Evolutionary conservation across 495 filamentous ascomycete genomes (phyloP), one percentile per base, ranked within the genome.

Genomic region (Entonaema liquescens): DNA sequence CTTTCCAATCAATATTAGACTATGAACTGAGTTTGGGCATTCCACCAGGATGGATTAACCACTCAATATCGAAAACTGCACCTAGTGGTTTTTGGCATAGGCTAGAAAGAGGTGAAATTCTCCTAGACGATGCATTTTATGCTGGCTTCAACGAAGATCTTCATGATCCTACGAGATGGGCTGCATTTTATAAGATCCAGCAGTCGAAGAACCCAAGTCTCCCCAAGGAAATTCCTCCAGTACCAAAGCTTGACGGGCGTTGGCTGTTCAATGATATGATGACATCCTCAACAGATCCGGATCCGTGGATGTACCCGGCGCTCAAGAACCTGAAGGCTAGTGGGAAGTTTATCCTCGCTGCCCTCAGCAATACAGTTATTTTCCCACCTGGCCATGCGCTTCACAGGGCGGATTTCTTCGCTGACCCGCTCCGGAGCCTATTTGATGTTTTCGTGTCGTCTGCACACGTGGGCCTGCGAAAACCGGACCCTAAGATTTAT

Each of bases 221-320:
- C 8, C 80, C 76, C 1, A 65, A 62, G n/a, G 57, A 79, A 15
- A 59, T 86, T 4, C 91, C 91, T 7, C 88, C 90, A 4, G 67
- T 92, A 8, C 95, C 94, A 0, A 74, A 83, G 2, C 83, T 99
- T 35, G 91, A 98, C 75, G 93, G 88, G 5, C 89, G 94, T 74
- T 86, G 78, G 76, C 83, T 99, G 9, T 97, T 98, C 85, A 92
- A 90, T 88, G 88, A 89, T 65, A 98, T 99, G 95, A 98, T 99
- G 94, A 78, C 83, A 7, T 77, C 85, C 35, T 89, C 91, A 0
- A 83, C 89, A 1, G 79, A 81, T 0, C 89, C 91, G 6, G 95
- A 99, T 77, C 92, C 92, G 31, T 91, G 89, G 80, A 94, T 99
- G 89, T 91, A 88, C 62, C 93, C 93, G 0, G 94, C 93, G 19